These are phyloP conservation scores for Syzygium aromaticum DNA, from an alignment of 345 rosid species.

Conservation along the genomic window DNA sequence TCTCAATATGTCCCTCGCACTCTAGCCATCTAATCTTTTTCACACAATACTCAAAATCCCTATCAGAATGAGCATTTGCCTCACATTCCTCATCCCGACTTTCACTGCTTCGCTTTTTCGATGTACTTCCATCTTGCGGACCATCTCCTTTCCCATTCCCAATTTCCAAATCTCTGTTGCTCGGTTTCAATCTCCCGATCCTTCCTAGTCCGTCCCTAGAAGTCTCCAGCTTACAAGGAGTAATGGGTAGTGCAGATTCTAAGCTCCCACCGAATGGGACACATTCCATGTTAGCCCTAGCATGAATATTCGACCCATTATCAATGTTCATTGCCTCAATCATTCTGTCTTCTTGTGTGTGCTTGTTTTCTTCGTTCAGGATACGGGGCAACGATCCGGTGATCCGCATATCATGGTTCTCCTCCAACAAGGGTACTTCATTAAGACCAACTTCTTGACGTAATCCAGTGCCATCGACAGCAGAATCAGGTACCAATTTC, in stretches of 20 bases:
- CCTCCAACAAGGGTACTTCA: constrained; percentile 15
- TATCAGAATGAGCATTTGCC: constrained; percentile 36
- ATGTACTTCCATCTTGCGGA: constrained; percentile 46
- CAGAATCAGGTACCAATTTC: constrained; percentile 22
- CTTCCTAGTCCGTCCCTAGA: constrained; percentile 41
- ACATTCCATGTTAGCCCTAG: constrained; percentile 27
- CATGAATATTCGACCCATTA: constrained; percentile 29
- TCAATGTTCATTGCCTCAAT: constrained; percentile 32
- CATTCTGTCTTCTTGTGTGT: constrained; percentile 13
- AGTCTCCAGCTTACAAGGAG: constrained; percentile 71
- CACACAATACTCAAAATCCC: constrained; percentile 72
- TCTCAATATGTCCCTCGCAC: constrained; percentile 81
- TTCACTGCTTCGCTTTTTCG: constrained; percentile 42
- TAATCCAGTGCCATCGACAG: constrained; percentile 12
- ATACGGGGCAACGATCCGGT: constrained; percentile 15
- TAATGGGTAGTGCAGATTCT: constrained; percentile 57
- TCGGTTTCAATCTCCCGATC: constrained; percentile 30
- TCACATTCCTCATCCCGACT: constrained; percentile 29
- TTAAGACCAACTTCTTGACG: constrained; percentile 12
- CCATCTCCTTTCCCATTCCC: constrained; percentile 34
- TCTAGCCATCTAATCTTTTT: constrained; percentile 77
- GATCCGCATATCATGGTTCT: constrained; percentile 11
- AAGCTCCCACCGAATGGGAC: constrained; percentile 29
- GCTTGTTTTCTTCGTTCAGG: constrained; percentile 27
- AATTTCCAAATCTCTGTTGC: constrained; percentile 26